Base-by-base conservation (phyloP, 306 rosid species). In the Astragalus glycyphyllos region DNA sequence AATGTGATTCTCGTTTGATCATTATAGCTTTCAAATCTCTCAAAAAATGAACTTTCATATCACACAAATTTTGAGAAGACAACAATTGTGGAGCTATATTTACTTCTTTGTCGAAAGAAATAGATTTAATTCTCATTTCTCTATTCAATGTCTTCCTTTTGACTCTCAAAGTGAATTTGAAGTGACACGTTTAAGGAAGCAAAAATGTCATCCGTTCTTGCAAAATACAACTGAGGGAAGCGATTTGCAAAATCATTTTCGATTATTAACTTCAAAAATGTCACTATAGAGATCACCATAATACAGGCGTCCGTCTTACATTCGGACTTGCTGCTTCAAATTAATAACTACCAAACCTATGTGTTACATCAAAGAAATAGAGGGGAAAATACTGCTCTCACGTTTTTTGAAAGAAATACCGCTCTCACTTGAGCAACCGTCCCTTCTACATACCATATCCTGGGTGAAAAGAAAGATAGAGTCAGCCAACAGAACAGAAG, bases 391-490 rank as follows among this genome's bases (percentile, higher is more conserved):
- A 8, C 1, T 9, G 35, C 5, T 54, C 72, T 61, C 69, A 6
- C 29, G 5, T 11, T n/a, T 26, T 26, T 26, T 26, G 31, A 26
- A 26, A 26, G 31, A 73, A 29, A 65, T 20, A 9, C 0, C 5
- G 38, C 5, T 55, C 73, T 62, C 70, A 5, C 20, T 8, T 15
- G 11, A 16, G 61, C 48, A 3, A 34, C 45, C 4, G 10, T 38
- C 13, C 16, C 63, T 70, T 73, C 79, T 81, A 90, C 16, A 78
- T 23, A 47, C 96, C 96, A 5, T 84, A 90, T 58, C 96, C 96
- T 90, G 83, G 17, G 11, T 70, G 20, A 79, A 67, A 49, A 63
- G 6, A 46, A 6, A 17, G 13, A 6, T 51, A 41, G 11, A 42
- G 61, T 40, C 54, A 76, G 65, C 44, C 26, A 42, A 53, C 31